phyloP scores from a whole-genome alignment of 257 asterid genomes.

The Fraxinus excelsior region DNA sequence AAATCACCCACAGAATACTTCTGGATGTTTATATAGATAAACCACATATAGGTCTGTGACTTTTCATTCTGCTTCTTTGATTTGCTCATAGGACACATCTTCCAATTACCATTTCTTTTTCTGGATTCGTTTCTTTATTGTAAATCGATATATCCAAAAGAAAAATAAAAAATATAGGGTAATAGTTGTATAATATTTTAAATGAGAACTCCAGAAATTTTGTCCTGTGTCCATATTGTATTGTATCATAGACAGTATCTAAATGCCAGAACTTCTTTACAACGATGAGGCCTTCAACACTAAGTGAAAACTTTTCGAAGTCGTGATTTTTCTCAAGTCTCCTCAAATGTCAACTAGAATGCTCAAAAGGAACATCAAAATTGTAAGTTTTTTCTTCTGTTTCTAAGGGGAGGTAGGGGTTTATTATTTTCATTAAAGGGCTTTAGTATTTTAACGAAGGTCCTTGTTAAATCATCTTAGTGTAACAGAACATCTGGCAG shows the following conservation, averaged over 20 bases:
- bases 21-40: constrained; percentile 93
- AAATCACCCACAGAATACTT: constrained; percentile 85
- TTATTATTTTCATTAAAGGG: not conserved
- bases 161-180: no score
- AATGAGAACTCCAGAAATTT: not conserved
- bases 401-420: not conserved
- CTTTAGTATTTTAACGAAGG: not conserved
- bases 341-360: not conserved
- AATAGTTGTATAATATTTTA: not conserved
- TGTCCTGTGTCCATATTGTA: not conserved
- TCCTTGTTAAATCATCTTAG: not conserved
- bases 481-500: not conserved
- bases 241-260: not conserved
- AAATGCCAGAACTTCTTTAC: no score
- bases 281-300: no score
- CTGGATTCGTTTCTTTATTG: not conserved
- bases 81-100: not conserved
- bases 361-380: not conserved
- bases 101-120: not conserved
- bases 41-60: constrained; percentile 64
- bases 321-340: not conserved
- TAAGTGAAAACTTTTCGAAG: not conserved
- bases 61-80: not conserved
- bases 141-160: no score
- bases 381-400: not conserved